Conservation (phyloP, 352 stramenopile species). For the Phytopythium vexans region DNA sequence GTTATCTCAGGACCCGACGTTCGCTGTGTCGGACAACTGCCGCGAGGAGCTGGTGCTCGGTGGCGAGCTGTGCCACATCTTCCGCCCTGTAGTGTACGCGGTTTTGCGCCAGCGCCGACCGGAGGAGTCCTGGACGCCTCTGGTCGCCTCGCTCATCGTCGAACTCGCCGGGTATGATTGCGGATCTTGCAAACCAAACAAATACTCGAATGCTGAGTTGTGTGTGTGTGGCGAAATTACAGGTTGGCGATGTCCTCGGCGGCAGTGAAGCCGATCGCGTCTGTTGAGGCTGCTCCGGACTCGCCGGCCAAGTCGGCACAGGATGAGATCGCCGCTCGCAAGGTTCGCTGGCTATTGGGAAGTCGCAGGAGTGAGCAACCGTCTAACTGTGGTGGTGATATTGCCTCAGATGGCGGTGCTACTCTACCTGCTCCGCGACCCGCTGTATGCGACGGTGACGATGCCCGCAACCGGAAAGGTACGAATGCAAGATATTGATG, state of each 20-base stretch:
- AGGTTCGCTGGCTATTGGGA: conserved; percentile 29
- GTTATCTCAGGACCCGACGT: conserved; percentile 43
- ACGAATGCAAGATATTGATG: background rate
- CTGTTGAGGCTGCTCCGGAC: conserved; percentile 9
- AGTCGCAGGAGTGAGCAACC: background rate
- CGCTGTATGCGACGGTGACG: conserved; percentile 65
- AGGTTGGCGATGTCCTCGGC: conserved; percentile 55
- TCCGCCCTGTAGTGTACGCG: conserved; percentile 71
- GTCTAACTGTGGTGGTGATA: background rate
- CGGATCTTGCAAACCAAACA: background rate
- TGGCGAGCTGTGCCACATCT: conserved; percentile 75
- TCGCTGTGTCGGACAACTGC: conserved; percentile 24
- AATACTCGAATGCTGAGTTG: background rate
- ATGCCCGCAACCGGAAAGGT: conserved; percentile 67
- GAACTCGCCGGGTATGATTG: conserved; percentile 50
- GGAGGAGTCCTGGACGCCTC: conserved; percentile 58
- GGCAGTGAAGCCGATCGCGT: conserved; percentile 34
- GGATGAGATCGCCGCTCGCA: conserved; percentile 58
- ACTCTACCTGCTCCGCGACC: conserved; percentile 81
- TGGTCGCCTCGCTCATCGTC: conserved; percentile 52
- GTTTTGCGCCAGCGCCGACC: conserved; percentile 54
- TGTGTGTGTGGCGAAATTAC: background rate
- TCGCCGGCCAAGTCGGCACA: conserved; percentile 31
- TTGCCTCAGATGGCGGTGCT: conserved; percentile 71
- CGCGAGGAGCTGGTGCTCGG: conserved; percentile 49